These are phyloP conservation scores for Trichoderma breve DNA, from an alignment of 2,329 filamentous ascomycete genomes.

Conservation along the genomic window DNA sequence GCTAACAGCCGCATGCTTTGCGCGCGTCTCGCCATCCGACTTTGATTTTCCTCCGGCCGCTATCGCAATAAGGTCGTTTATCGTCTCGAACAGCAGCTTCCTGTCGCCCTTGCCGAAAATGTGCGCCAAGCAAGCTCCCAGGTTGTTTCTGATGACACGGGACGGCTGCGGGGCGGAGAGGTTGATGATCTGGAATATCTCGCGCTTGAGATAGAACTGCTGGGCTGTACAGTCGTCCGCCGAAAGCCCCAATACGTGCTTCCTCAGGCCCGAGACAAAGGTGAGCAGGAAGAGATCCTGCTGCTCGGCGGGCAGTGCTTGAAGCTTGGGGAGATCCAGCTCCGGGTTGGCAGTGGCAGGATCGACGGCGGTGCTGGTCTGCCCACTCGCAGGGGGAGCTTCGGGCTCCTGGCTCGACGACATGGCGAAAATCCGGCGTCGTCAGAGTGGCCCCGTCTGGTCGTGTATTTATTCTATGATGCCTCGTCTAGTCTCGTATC, in stretches of 20 bases:
- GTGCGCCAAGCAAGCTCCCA: conserved; percentile 79
- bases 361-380: conserved; percentile 35
- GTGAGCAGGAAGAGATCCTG: conserved; percentile 92
- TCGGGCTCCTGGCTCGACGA: conserved; percentile 38
- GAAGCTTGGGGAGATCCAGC: conserved; percentile 86
- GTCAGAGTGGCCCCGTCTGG: conserved; percentile 23
- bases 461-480: conserved; percentile 8
- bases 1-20: conserved; percentile 82
- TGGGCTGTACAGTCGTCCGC: conserved; percentile 81
- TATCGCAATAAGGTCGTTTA: conserved; percentile 79
- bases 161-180: conserved; percentile 81
- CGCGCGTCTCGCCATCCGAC: conserved; percentile 70
- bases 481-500: not conserved
- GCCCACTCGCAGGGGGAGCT: conserved; percentile 31
- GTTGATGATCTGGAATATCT: conserved; percentile 89
- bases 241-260: conserved; percentile 72
- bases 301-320: conserved; percentile 86
- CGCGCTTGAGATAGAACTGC: conserved; percentile 89
- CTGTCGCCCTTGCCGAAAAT: conserved; percentile 84
- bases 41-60: conserved; percentile 71
- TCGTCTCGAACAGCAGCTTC: conserved; percentile 89
- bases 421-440: conserved; percentile 30
- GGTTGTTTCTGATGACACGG: conserved; percentile 83
- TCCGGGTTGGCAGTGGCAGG: conserved; percentile 61
- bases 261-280: conserved; percentile 78